Percentiles rank a stretch among this genome's conserved stretches.
phyloP scores from a whole-genome alignment of 2,329 filamentous ascomycete species.

The Fusarium sp. region DNA sequence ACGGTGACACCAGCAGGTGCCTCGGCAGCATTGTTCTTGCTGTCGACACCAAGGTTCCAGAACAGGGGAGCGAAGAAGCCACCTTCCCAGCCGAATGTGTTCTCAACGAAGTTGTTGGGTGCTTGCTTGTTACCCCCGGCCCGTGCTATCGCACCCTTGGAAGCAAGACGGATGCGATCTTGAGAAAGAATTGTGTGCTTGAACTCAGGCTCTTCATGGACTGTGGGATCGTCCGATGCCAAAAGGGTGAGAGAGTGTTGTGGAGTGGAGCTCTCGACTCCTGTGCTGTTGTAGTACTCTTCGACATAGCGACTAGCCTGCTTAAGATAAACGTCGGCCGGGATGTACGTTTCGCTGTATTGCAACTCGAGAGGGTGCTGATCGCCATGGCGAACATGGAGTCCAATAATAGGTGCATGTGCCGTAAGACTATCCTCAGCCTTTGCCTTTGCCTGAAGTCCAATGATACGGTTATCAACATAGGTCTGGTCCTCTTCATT shows the following conservation, averaged over 20 bases:
- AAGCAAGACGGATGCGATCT: slow-evolving; percentile 79
- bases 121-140: slow-evolving; percentile 58
- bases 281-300: slow-evolving; percentile 58
- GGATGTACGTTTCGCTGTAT: slow-evolving; percentile 82
- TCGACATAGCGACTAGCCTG: slow-evolving; percentile 68
- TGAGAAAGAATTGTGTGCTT: slow-evolving; percentile 71
- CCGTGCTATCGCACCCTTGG: slow-evolving; percentile 63
- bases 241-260: slow-evolving; percentile 67
- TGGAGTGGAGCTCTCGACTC: slow-evolving; percentile 52
- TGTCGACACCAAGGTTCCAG: slow-evolving; percentile 74
- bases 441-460: slow-evolving; percentile 63
- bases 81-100: slow-evolving; percentile 87
- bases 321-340: slow-evolving; percentile 74
- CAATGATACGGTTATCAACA: slow-evolving; percentile 67
- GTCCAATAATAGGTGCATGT: slow-evolving; percentile 63
- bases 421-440: slow-evolving; percentile 55
- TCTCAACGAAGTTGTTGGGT: slow-evolving; percentile 76
- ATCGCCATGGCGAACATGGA: slow-evolving; percentile 86
- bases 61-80: slow-evolving; percentile 87
- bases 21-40: slow-evolving; percentile 55
- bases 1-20: slow-evolving; percentile 46
- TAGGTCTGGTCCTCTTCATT: slow-evolving; percentile 73
- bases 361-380: slow-evolving; percentile 80
- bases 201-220: slow-evolving; percentile 76
- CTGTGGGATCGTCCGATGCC: slow-evolving; percentile 84